These are phyloP conservation scores for Aspergillus jensenii DNA, from an alignment of 2,329 filamentous ascomycete species.

Conservation along the genomic window DNA sequence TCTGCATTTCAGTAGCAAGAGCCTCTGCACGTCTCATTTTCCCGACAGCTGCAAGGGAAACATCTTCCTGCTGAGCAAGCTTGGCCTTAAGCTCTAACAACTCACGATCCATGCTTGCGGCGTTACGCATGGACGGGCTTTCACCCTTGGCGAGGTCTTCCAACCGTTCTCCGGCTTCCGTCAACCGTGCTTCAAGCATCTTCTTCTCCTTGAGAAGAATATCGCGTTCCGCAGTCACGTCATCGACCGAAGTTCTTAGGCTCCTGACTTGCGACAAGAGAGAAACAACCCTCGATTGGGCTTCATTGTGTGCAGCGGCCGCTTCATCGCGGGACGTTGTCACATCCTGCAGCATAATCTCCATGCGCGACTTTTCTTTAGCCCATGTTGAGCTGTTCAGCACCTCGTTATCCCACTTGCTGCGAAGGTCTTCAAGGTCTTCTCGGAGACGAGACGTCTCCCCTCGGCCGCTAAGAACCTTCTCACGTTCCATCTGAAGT, in stretches of 20 bases:
- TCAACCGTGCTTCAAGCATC: slow-evolving; percentile 76
- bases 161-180: slow-evolving; percentile 83
- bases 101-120: slow-evolving; percentile 83
- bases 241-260: slow-evolving; percentile 80
- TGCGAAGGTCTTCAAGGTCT: slow-evolving; percentile 89
- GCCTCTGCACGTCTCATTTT: slow-evolving; percentile 97
- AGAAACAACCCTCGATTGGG: slow-evolving; percentile 87
- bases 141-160: slow-evolving; percentile 85
- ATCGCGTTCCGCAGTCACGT: slow-evolving; percentile 81
- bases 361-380: slow-evolving; percentile 92
- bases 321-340: slow-evolving; percentile 92
- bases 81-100: slow-evolving; percentile 84
- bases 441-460: slow-evolving; percentile 89
- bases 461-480: slow-evolving; percentile 76
- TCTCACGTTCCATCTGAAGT: slow-evolving; percentile 88
- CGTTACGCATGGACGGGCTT: slow-evolving; percentile 83
- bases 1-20: slow-evolving; percentile 83
- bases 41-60: slow-evolving; percentile 85
- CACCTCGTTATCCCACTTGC: slow-evolving; percentile 98
- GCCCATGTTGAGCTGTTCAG: slow-evolving; percentile 97
- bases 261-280: slow-evolving; percentile 85
- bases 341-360: slow-evolving; percentile 84
- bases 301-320: slow-evolving; percentile 88
- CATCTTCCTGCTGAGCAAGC: slow-evolving; percentile 89
- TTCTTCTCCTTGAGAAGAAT: slow-evolving; percentile 85